Base-by-base conservation (phyloP, 2,329 filamentous ascomycete genomes). In the Alternaria dauci region DNA sequence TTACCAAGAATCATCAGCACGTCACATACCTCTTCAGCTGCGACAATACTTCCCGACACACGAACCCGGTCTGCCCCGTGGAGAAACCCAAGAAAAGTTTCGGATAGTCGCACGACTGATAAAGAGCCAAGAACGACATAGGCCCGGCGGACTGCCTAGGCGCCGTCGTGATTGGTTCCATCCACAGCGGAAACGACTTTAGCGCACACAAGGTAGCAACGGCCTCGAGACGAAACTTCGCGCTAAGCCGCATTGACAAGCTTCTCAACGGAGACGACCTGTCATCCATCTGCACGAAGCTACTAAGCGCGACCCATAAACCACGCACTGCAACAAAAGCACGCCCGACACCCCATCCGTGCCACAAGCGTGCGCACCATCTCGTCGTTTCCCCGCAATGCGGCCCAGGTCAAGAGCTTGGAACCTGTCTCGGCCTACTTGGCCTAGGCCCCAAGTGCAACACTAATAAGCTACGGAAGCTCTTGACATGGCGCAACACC, bases 371-470 rank as follows among this genome's bases (percentile, higher is more conserved):
- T 50, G 46, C 46, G 34, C 46, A 4, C 47, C 44, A 36, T 25
- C 39, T 38, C 23, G 42, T 25, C 38, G 14, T 32, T 57, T 28
- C 60, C 61, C 62, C 66, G 57, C 63, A 65, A 61, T 52, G 51
- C 58, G 48, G 46, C 53, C 56, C 59, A 59, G 53, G 50, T 50
- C 26, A 50, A 66, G 53, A 64, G 51, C 65, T 69, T 70, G 67
- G 66, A 32, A 32, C n/a, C 34, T 57, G 50, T 59, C 63, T 66
- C 54, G 65, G 67, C 56, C 58, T 59, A 48, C 69, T 71, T 71
- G 65, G 69, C 65, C 52, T 61, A 63, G 63, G 55, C 54, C 39
- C 59, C 51, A 60, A 59, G 39, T 62, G 50, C 58, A 58, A 58
- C 62, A 53, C 18, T 59, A 55, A 34, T 30, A 41, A 50, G 48